Evolutionary conservation across 2,329 filamentous ascomycete genomes (phyloP).

Genomic region (Talaromyces verruculosus): DNA sequence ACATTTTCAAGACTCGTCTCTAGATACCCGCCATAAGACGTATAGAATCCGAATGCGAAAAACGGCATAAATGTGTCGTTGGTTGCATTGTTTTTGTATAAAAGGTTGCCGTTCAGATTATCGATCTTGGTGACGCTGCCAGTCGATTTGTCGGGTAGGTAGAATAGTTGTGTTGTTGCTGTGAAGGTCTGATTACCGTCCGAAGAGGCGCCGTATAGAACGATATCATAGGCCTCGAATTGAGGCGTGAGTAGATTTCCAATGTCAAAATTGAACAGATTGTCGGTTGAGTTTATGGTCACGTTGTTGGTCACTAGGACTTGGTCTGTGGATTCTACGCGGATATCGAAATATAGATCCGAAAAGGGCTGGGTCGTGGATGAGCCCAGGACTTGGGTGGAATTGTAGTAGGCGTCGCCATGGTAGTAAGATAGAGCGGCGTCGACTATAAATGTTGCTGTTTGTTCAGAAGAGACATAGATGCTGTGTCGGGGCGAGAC

Average conservation of each 20-base stretch:
- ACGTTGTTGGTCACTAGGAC: slow-evolving; percentile 12
- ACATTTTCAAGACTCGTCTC: slow-evolving; percentile 19
- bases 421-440: slow-evolving; percentile 16
- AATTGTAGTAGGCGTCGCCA: slow-evolving; percentile 15
- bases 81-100: slow-evolving; percentile 16
- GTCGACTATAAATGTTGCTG: slow-evolving; percentile 20
- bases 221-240: slow-evolving; percentile 15
- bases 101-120: slow-evolving; percentile 18
- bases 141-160: slow-evolving; percentile 17
- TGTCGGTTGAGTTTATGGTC: slow-evolving; percentile 16
- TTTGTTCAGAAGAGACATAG: slow-evolving; percentile 22
- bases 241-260: slow-evolving; percentile 4
- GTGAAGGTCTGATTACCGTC: slow-evolving; percentile 18
- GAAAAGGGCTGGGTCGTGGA: slow-evolving; percentile 1
- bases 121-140: slow-evolving; percentile 21
- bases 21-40: slow-evolving; percentile 18
- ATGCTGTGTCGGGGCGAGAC: slow-evolving; percentile 20
- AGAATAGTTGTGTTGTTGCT: slow-evolving; percentile 18
- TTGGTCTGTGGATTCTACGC: slow-evolving; percentile 5
- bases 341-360: slow-evolving; percentile 18
- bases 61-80: slow-evolving; percentile 16
- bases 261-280: slow-evolving; percentile 19
- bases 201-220: slow-evolving; percentile 6
- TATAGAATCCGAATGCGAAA: slow-evolving; percentile 21
- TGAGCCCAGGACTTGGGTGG: neutral